These are phyloP conservation scores for Yamadazyma sp. DNA, from an alignment of 1,139 yeast genomes.

Conservation along the genomic window DNA sequence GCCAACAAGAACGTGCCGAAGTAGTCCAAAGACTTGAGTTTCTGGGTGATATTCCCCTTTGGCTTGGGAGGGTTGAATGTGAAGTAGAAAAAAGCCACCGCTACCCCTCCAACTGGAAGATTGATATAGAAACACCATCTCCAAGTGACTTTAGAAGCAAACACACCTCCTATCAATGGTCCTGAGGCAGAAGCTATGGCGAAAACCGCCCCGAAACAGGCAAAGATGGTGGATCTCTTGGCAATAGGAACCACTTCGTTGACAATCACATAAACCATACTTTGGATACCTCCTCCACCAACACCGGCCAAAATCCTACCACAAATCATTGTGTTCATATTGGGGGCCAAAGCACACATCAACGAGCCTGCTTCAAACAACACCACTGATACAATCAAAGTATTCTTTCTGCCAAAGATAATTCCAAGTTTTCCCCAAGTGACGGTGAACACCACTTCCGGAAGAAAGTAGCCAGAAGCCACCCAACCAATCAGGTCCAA, in stretches of 20 bases:
- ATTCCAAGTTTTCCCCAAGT: slow-evolving; percentile 42
- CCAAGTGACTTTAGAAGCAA: slow-evolving; percentile 52
- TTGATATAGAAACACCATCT: slow-evolving; percentile 73
- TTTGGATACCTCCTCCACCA: slow-evolving; percentile 34
- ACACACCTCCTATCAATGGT: slow-evolving; percentile 55
- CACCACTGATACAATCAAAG: slow-evolving; percentile 32
- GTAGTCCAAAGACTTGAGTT: slow-evolving; percentile 46
- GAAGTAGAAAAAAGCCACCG: slow-evolving; percentile 23
- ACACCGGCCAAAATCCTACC: slow-evolving; percentile 33
- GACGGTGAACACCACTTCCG: slow-evolving; percentile 33
- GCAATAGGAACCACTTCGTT: slow-evolving; percentile 29
- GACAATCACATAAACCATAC: slow-evolving; percentile 24
- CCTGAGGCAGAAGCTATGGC: slow-evolving; percentile 52
- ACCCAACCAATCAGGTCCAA: slow-evolving; percentile 63
- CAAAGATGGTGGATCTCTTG: slow-evolving; percentile 26
- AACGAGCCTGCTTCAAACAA: slow-evolving; percentile 39
- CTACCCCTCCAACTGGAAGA: slow-evolving; percentile 37
- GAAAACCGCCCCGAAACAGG: slow-evolving; percentile 39
- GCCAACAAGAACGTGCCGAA: slow-evolving; percentile 48
- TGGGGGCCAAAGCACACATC: slow-evolving; percentile 34
- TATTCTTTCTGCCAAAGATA: slow-evolving; percentile 40
- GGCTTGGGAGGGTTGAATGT: slow-evolving; percentile 34
- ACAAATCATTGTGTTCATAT: slow-evolving; percentile 36
- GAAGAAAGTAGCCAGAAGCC: slow-evolving; percentile 54
- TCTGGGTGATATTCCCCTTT: slow-evolving; percentile 22